phyloP scores from a whole-genome alignment of 768 basidiomycete genomes.

The Ramaria sp. region DNA sequence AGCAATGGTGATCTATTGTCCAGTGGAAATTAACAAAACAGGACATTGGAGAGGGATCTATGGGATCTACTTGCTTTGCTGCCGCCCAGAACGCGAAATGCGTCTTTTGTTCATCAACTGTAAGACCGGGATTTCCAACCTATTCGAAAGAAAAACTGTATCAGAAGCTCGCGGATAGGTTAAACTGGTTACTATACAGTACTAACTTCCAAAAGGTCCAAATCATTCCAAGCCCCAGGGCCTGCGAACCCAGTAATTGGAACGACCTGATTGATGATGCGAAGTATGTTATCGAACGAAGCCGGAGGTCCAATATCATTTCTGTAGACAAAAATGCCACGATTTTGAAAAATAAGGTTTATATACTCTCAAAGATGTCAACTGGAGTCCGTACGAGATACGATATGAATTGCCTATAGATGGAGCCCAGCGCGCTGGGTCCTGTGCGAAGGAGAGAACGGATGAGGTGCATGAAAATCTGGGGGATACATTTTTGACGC shows the following conservation, averaged over 20 bases:
- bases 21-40: neutral
- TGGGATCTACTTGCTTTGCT: constrained; percentile 24
- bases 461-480: neutral
- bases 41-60: neutral
- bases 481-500: neutral
- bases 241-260: constrained; percentile 39
- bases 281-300: constrained; percentile 35
- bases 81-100: constrained; percentile 46
- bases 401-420: constrained; percentile 40
- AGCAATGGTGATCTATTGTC: constrained; percentile 24
- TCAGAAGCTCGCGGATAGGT: no score
- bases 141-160: neutral
- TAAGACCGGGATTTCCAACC: constrained; percentile 34
- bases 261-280: constrained; percentile 42
- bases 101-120: constrained; percentile 25
- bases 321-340: constrained; percentile 16
- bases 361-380: neutral
- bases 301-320: constrained; percentile 38
- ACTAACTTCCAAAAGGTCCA: constrained; percentile 37
- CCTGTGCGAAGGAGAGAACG: constrained; percentile 7
- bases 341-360: neutral
- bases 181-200: no score
- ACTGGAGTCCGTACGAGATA: constrained; percentile 26
- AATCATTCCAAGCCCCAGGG: constrained; percentile 37
- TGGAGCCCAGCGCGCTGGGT: constrained; percentile 37